Percentiles rank a stretch among this genome's conserved stretches.
phyloP scores from a whole-genome alignment of 768 basidiomycete genomes.

The Hygrocybe coccinea region DNA sequence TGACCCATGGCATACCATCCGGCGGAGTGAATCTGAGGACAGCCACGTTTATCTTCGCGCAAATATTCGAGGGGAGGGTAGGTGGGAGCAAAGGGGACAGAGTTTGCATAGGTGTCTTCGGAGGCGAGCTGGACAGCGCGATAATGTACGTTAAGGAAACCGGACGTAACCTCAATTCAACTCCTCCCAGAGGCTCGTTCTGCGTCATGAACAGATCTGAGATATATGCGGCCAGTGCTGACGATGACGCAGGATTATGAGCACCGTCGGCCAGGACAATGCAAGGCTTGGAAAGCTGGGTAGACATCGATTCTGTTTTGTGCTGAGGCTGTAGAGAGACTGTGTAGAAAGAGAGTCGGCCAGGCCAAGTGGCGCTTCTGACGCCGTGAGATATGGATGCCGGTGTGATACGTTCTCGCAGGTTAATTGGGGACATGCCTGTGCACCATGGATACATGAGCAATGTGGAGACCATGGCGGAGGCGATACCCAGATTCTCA shows the following conservation, averaged over 20 bases:
- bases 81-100: slow-evolving; percentile 59
- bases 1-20: slow-evolving; percentile 95
- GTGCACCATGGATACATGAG: slow-evolving; percentile 36
- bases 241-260: slow-evolving; percentile 80
- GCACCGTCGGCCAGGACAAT: slow-evolving; percentile 81
- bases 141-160: slow-evolving; percentile 66
- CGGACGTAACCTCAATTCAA: slow-evolving; percentile 13
- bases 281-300: slow-evolving; percentile 1
- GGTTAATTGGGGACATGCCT: slow-evolving; percentile 13
- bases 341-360: slow-evolving; percentile 70
- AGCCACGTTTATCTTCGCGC: slow-evolving; percentile 44
- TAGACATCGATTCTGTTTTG: slow-evolving; percentile 7
- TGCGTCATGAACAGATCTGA: slow-evolving; percentile 26
- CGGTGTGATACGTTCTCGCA: slow-evolving; percentile 40
- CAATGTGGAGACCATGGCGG: slow-evolving; percentile 57
- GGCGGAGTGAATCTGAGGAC: slow-evolving; percentile 66
- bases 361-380: slow-evolving; percentile 63
- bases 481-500: slow-evolving; percentile 71
- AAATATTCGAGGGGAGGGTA: slow-evolving; percentile 26
- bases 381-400: slow-evolving; percentile 56
- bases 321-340: slow-evolving; percentile 20
- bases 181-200: slow-evolving; percentile 3
- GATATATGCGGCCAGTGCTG: slow-evolving; percentile 63
- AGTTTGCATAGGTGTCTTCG: slow-evolving; percentile 72
- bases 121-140: slow-evolving; percentile 80